phyloP scores from a whole-genome alignment of 2,329 filamentous ascomycete genomes.

The Aspergillus awamori region DNA sequence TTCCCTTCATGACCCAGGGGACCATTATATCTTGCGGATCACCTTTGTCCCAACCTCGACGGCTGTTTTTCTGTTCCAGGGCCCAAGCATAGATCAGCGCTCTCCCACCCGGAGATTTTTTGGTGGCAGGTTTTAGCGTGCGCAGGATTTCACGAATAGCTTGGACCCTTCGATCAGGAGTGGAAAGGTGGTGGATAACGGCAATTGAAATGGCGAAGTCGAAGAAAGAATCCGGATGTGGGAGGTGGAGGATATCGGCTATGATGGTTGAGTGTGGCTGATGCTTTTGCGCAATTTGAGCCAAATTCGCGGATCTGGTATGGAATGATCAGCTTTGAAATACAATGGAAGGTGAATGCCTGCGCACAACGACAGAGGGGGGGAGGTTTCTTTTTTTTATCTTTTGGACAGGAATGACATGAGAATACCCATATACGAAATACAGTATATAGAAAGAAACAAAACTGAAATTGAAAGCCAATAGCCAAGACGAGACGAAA shows the following conservation, averaged over 20 bases:
- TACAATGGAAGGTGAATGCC: slow-evolving; percentile 1
- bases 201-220: slow-evolving; percentile 96
- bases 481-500: neutral
- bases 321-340: slow-evolving; percentile 13
- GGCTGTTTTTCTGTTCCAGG: slow-evolving; percentile 82
- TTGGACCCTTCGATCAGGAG: slow-evolving; percentile 68
- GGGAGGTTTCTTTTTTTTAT: too few species aligned
- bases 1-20: slow-evolving; percentile 77
- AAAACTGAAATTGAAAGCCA: slow-evolving; percentile 19
- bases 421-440: slow-evolving; percentile 15
- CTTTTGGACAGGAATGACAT: slow-evolving; percentile 12
- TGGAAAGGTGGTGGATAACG: slow-evolving; percentile 91
- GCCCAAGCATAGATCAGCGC: slow-evolving; percentile 93
- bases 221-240: slow-evolving; percentile 66
- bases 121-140: slow-evolving; percentile 54
- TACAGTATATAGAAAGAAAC: slow-evolving; percentile 16
- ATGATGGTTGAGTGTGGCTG: slow-evolving; percentile 70
- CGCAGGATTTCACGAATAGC: slow-evolving; percentile 73
- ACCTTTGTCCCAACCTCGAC: slow-evolving; percentile 84
- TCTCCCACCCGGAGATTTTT: slow-evolving; percentile 54
- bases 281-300: slow-evolving; percentile 59
- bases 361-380: neutral
- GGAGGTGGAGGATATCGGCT: slow-evolving; percentile 81
- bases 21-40: slow-evolving; percentile 91
- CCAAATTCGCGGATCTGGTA: slow-evolving; percentile 60